Conservation (phyloP, 176 grass and related monocot species). For the Oryza coarctata region DNA sequence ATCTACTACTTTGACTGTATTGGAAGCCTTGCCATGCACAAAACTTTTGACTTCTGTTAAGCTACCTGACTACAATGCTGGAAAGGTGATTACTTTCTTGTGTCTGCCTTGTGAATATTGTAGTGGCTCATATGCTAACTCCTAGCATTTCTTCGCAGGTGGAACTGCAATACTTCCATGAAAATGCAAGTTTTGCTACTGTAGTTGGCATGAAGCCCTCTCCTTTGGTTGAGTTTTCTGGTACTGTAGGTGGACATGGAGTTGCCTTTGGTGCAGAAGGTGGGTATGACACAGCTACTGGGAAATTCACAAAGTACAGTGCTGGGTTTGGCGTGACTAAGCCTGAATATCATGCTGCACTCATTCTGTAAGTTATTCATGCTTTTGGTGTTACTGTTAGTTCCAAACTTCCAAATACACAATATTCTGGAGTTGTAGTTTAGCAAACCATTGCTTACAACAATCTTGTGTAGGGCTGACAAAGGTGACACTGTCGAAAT, state of each 20-base stretch:
- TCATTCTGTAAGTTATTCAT: constrained; percentile 67
- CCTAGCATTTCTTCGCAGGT: constrained; percentile 39
- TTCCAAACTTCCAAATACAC: background rate
- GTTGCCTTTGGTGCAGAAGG: constrained; percentile 72
- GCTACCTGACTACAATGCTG: constrained; percentile 83
- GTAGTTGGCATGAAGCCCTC: constrained; percentile 62
- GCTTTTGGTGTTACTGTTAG: background rate
- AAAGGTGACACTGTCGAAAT: constrained; percentile 88
- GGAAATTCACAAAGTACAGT: constrained; percentile 77
- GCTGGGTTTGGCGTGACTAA: constrained; percentile 68
- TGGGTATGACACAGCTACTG: constrained; percentile 71
- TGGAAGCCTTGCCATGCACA: constrained; percentile 71
- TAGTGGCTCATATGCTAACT: background rate
- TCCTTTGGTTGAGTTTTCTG: constrained; percentile 81
- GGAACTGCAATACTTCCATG: constrained; percentile 88
- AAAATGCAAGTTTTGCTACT: constrained; percentile 61
- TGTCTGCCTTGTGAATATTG: background rate
- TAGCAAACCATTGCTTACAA: background rate
- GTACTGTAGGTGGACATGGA: constrained; percentile 59
- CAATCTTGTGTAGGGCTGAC: constrained; percentile 55
- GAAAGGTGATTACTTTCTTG: constrained; percentile 62
- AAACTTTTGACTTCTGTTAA: constrained; percentile 83
- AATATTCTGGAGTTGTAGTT: background rate
- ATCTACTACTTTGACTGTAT: constrained; percentile 73
- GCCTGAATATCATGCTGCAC: constrained; percentile 70